These are phyloP conservation scores for Diaporthe destruens DNA, from an alignment of 2,329 filamentous ascomycete genomes.

Conservation along the genomic window DNA sequence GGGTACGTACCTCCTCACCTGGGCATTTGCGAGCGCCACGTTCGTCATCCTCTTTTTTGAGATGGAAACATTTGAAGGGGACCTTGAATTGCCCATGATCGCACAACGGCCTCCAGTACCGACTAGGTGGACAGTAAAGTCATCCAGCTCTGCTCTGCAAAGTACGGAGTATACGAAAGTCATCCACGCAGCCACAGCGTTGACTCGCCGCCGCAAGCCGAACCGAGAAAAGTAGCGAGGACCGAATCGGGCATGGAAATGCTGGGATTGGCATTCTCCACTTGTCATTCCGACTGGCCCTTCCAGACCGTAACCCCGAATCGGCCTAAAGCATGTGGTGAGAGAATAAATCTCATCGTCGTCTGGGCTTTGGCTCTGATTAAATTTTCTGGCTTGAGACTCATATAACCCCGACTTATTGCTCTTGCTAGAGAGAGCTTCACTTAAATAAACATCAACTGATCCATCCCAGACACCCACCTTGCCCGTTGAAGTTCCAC, in stretches of 20 bases:
- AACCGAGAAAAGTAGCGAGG: slow-evolving; percentile 24
- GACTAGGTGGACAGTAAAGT: not conserved
- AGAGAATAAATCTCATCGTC: slow-evolving; percentile 24
- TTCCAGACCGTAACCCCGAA: slow-evolving; percentile 8
- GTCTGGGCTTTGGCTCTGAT: not conserved
- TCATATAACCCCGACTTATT: not conserved
- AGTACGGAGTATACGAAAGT: no score
- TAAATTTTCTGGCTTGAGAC: not conserved
- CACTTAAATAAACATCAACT: no score
- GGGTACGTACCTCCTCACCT: not conserved
- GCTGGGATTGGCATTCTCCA: slow-evolving; percentile 23
- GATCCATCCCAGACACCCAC: not conserved
- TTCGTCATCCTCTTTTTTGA: not conserved
- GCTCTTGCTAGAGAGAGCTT: not conserved
- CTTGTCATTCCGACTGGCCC: slow-evolving; percentile 5
- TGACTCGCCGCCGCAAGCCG: not conserved
- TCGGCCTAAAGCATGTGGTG: slow-evolving; percentile 1
- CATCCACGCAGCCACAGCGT: not conserved
- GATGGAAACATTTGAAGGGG: not conserved
- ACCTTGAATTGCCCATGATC: not conserved
- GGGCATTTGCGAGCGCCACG: not conserved
- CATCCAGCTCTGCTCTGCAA: not conserved
- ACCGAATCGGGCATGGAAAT: slow-evolving; percentile 17
- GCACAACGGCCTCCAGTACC: not conserved
- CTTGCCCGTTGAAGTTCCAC: not conserved